Base-by-base conservation (phyloP, 2,329 filamentous ascomycete genomes). In the Fusarium multiceps region DNA sequence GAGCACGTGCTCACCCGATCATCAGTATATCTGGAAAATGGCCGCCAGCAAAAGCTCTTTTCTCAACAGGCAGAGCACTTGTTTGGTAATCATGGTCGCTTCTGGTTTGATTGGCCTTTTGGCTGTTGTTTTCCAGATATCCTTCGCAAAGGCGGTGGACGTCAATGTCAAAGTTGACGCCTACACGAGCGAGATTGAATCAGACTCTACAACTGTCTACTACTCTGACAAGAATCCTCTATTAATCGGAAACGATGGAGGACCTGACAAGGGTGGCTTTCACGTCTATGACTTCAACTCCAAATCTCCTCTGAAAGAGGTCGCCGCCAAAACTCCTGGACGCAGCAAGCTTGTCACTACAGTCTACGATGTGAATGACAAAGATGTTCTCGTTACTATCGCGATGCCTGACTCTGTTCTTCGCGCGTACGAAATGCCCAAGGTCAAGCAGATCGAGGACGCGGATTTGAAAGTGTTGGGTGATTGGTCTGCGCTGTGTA, bases 401-500 rank as follows among this genome's bases (percentile, higher is more conserved):
- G 81, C 82, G 4, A 76, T 80, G 63, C 78, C 82, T 1, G 82
- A 84, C 56, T 83, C 82, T 3, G 68, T 81, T 10, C 70, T 85
- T 25, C 77, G 82, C 10, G 71, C 80, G 3, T 85, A 80, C 53
- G 78, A 82, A 46, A 71, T 78, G 8, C 74, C 74, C 3, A 72
- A 68, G 4, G 61, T 80, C 6, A 70, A 77, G 48, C 76, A 79
- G 59, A 59, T 80, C 20, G 72, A 78, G 8, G 71, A 72, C 7
- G 78, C 79, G 6, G 65, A 76, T 40, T 74, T 77, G 13, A 79
- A 75, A 25, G 74, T 79, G 3, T 72, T 84, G 16, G 83, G 84
- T 0, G 83, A 85, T 66, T 85, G 83, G 81, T 84, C 83, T 16
- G 80, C 83, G 2, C 68, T 85, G 7, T 85, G 84, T 69, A 74